Percentiles rank a stretch among this genome's conserved stretches.
phyloP scores from a whole-genome alignment of 352 stramenopile genomes.

The Stephanocyclus meneghinianus region DNA sequence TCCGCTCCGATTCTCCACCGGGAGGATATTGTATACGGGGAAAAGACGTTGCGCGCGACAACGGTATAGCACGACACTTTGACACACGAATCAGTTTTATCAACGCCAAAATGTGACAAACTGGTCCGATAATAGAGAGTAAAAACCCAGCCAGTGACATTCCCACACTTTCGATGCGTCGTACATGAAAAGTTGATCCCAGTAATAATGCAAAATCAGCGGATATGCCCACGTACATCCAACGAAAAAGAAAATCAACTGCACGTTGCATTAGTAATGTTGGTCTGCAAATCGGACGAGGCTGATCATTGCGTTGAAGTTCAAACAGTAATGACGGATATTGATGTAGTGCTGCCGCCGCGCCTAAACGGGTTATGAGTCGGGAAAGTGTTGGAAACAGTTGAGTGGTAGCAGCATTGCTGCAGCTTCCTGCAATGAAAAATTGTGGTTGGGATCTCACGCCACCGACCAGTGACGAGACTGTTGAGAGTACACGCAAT shows the following conservation, averaged over 20 bases:
- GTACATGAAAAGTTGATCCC: not conserved
- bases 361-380: conserved; percentile 55
- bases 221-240: conserved; percentile 43
- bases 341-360: conserved; percentile 59
- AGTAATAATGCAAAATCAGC: conserved; percentile 53
- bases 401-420: not conserved
- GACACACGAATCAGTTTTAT: conserved; percentile 44
- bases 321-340: conserved; percentile 67
- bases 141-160: conserved; percentile 8
- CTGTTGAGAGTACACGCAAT: conserved; percentile 1
- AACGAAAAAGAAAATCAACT: conserved; percentile 33
- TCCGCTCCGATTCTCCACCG: not conserved
- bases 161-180: conserved; percentile 18
- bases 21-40: not conserved
- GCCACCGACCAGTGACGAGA: not conserved
- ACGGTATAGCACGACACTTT: conserved; percentile 44
- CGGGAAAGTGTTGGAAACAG: conserved; percentile 26
- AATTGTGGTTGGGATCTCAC: not conserved
- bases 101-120: conserved; percentile 59
- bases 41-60: conserved; percentile 44
- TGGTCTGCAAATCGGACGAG: conserved; percentile 51
- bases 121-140: conserved; percentile 26
- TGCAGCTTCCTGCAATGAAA: not conserved
- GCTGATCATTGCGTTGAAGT: conserved; percentile 51
- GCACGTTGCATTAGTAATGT: conserved; percentile 41